These are phyloP conservation scores for Pelargonium australe DNA, from an alignment of 441 rosid species.

Conservation along the genomic window DNA sequence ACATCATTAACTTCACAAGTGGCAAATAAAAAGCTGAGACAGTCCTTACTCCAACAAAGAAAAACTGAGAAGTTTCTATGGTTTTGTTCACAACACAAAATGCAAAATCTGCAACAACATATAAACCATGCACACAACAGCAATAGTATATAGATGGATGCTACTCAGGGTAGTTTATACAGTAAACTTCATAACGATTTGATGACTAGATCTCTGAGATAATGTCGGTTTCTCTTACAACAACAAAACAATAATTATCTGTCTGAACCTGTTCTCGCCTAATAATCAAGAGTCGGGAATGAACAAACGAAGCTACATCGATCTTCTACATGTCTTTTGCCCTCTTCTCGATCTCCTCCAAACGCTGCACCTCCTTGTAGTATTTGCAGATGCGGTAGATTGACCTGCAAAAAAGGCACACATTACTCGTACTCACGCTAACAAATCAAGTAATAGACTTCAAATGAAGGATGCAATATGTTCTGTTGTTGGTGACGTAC, in stretches of 20 bases:
- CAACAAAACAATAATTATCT: neutral
- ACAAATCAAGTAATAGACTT: neutral
- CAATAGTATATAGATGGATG: neutral
- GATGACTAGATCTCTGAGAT: neutral
- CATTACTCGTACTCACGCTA: neutral
- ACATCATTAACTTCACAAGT: no score
- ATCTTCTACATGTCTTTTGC: neutral
- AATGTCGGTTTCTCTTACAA: neutral
- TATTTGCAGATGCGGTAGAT: slow-evolving; percentile 2
- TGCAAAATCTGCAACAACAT: neutral
- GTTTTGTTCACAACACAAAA: no score
- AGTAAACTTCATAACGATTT: neutral
- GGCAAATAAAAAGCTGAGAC: no score
- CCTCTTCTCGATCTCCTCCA: slow-evolving; percentile 2
- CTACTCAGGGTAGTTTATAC: neutral
- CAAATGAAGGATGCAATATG: neutral
- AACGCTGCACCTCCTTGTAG: slow-evolving; percentile 1
- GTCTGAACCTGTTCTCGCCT: neutral
- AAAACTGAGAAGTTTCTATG: no score
- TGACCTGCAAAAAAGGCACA: neutral
- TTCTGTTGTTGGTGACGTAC: neutral
- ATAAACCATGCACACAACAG: neutral
- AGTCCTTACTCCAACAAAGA: no score
- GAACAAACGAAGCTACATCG: neutral
- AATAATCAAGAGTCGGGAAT: neutral